These are phyloP conservation scores for Blastocystis sp. DNA, from an alignment of 352 stramenopile species.

Conservation along the genomic window DNA sequence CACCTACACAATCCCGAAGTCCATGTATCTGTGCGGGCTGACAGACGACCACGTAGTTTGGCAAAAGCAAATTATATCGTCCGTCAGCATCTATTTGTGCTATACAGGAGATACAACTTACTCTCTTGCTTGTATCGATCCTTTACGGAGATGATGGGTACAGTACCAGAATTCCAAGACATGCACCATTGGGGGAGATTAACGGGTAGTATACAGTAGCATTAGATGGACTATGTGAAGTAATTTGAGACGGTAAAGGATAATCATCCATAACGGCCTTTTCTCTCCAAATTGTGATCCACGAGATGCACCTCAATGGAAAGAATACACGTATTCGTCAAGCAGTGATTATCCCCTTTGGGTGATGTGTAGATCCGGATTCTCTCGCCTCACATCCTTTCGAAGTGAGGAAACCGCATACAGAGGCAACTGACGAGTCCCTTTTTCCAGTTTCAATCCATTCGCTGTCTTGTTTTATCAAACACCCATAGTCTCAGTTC, in stretches of 20 bases:
- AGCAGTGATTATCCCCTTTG: not conserved
- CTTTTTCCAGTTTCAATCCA: not conserved
- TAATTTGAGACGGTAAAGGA: conserved; percentile 25
- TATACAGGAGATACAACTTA: conserved; percentile 51
- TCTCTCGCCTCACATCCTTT: conserved; percentile 25
- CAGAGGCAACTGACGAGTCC: not conserved
- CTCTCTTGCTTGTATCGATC: conserved; percentile 40
- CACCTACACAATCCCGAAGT: conserved; percentile 31
- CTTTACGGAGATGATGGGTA: conserved; percentile 35
- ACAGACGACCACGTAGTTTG: not conserved
- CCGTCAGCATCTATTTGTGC: conserved; percentile 23
- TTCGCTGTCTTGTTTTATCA: not conserved
- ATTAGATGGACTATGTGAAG: not conserved
- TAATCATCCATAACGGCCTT: not conserved
- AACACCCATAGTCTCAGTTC: not conserved
- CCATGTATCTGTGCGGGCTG: not conserved
- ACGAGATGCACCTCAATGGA: conserved; percentile 62
- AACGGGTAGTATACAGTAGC: conserved; percentile 42
- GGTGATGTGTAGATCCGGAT: conserved; percentile 19
- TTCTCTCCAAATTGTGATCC: conserved; percentile 54
- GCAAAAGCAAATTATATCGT: conserved; percentile 41
- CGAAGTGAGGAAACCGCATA: not conserved
- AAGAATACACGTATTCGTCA: conserved; percentile 64
- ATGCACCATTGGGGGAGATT: conserved; percentile 25
- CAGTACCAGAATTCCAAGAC: conserved; percentile 37